Conservation (phyloP, 345 rosid species). For the Citrus maxima region DNA sequence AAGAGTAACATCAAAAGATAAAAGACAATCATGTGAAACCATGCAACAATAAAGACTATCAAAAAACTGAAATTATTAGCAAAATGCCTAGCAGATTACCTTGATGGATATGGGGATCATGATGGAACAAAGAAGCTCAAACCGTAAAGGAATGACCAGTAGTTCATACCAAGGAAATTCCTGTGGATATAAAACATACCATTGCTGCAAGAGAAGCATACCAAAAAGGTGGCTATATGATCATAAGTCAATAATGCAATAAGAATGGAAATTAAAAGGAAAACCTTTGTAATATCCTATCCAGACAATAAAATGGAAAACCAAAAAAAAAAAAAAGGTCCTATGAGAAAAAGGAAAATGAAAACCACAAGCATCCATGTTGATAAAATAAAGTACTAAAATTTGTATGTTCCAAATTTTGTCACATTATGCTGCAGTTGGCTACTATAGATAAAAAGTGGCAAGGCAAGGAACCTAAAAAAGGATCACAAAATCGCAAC, state of each 20-base stretch:
- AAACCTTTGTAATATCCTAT: neutral
- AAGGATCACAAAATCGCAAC: neutral
- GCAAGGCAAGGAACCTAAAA: neutral
- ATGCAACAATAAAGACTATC: neutral
- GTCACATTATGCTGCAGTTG: neutral
- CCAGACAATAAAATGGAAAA: neutral
- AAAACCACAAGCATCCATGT: neutral
- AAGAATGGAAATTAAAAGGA: conserved; percentile 1
- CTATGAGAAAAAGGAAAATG: neutral
- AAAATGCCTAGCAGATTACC: conserved; percentile 59
- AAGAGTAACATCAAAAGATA: neutral
- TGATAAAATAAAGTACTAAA: neutral
- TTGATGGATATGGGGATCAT: conserved; percentile 98
- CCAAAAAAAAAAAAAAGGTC: neutral
- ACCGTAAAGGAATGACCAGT: conserved; percentile 88
- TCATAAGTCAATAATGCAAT: conserved; percentile 10
- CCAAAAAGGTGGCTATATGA: conserved; percentile 1
- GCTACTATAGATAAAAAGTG: neutral
- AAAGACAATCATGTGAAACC: conserved; percentile 1
- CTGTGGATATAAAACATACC: conserved; percentile 89
- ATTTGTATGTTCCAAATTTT: neutral
- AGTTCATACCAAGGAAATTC: conserved; percentile 97
- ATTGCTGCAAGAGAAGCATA: conserved; percentile 59
- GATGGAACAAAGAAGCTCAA: conserved; percentile 97
- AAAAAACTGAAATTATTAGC: neutral